Evolutionary conservation across 2,329 filamentous ascomycete species (phyloP).

Genomic region (Amylocarpus encephaloides): DNA sequence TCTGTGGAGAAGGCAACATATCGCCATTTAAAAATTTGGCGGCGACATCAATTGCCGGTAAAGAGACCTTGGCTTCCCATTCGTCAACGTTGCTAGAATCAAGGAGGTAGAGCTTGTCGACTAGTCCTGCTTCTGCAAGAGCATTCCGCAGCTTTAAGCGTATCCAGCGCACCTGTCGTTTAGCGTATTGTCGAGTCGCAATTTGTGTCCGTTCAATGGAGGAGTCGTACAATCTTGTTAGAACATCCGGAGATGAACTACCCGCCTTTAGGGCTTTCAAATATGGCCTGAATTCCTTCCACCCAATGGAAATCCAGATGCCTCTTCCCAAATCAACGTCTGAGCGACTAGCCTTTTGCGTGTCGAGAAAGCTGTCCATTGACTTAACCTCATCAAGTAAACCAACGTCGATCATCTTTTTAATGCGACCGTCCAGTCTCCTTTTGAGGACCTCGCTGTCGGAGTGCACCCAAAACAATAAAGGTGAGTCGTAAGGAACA

Average conservation of each 20-base stretch:
- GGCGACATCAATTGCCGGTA: constrained; percentile 57
- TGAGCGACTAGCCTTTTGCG: constrained; percentile 41
- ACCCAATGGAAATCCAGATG: constrained; percentile 96
- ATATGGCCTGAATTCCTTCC: constrained; percentile 81
- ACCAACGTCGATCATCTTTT: constrained; percentile 70
- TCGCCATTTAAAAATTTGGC: constrained; percentile 54
- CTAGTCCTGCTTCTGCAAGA: constrained; percentile 46
- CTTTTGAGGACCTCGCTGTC: constrained; percentile 59
- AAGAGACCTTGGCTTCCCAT: constrained; percentile 59
- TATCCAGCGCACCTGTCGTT: constrained; percentile 81
- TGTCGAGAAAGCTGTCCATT: constrained; percentile 43
- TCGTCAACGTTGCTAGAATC: constrained; percentile 65
- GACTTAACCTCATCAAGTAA: constrained; percentile 55
- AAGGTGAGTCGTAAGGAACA: constrained; percentile 25
- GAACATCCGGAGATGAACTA: constrained; percentile 31
- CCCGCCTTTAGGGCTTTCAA: constrained; percentile 41
- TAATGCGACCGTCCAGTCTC: constrained; percentile 70
- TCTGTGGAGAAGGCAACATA: constrained; percentile 37
- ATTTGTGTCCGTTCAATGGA: constrained; percentile 72
- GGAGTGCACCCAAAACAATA: constrained; percentile 81
- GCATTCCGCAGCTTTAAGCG: constrained; percentile 71
- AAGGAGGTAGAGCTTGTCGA: constrained; percentile 65
- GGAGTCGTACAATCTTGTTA: constrained; percentile 48
- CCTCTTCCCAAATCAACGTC: constrained; percentile 68
- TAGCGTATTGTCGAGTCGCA: constrained; percentile 82